These are phyloP conservation scores for Aspergillus terreus DNA, from an alignment of 2,329 filamentous ascomycete genomes.

Conservation along the genomic window DNA sequence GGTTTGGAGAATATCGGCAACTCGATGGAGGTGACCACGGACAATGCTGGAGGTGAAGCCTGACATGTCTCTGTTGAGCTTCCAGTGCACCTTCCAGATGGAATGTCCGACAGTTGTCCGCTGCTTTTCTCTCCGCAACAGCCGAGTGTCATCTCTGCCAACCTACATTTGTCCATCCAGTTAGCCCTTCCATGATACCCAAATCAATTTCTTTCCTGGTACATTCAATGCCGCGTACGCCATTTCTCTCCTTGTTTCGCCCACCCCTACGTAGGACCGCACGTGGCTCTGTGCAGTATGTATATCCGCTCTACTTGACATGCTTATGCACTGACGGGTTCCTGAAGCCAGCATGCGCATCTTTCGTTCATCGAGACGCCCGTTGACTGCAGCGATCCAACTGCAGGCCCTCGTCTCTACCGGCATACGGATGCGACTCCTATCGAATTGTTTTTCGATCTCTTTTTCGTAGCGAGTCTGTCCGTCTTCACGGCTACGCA, in stretches of 20 bases:
- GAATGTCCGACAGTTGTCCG: not conserved
- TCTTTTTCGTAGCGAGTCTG: constrained; percentile 63
- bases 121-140: not conserved
- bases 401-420: constrained; percentile 31
- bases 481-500: constrained; percentile 58
- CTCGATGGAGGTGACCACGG: constrained; percentile 23
- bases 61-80: constrained; percentile 10
- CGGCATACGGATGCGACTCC: constrained; percentile 50
- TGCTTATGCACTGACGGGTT: not conserved
- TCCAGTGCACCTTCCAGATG: constrained; percentile 1
- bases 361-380: constrained; percentile 36
- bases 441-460: constrained; percentile 58
- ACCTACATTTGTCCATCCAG: not conserved
- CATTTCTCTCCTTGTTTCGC: constrained; percentile 30
- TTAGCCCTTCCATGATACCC: constrained; percentile 12
- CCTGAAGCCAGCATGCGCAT: constrained; percentile 11
- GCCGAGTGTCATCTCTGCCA: too few species aligned
- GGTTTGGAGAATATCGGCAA: constrained; percentile 38
- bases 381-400: constrained; percentile 23
- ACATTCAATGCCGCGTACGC: constrained; percentile 24
- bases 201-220: constrained; percentile 1
- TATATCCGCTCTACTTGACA: constrained; percentile 1
- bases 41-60: constrained; percentile 23
- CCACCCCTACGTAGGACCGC: constrained; percentile 18
- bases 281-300: constrained; percentile 19